Conservation (phyloP, 257 asterid genomes). For the Thymus mandschuricus region DNA sequence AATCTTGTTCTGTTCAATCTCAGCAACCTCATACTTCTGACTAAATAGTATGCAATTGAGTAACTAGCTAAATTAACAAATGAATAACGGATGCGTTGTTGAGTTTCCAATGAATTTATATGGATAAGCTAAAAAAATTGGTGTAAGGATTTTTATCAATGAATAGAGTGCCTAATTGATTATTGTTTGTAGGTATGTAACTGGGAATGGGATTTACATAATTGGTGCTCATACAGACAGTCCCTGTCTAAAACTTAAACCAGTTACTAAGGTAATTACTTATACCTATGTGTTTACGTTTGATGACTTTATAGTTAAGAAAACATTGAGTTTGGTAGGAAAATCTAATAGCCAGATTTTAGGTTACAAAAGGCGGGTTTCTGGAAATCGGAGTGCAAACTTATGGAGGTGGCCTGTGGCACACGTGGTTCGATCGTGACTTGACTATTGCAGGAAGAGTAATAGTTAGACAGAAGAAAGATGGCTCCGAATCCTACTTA, state of each 20-base stretch:
- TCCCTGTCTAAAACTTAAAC: constrained; percentile 87
- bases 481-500: constrained; percentile 59
- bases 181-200: constrained; percentile 58
- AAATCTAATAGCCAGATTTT: constrained; percentile 15
- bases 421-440: constrained; percentile 99
- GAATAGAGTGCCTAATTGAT: constrained; percentile 25
- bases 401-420: constrained; percentile 98
- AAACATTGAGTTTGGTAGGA: neutral
- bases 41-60: neutral
- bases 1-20: neutral
- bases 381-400: constrained; percentile 94
- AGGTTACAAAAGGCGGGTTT: constrained; percentile 91
- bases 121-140: neutral
- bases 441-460: constrained; percentile 90
- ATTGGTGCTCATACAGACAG: constrained; percentile 98
- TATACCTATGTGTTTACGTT: neutral
- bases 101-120: neutral
- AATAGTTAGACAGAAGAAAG: constrained; percentile 60
- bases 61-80: neutral
- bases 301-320: neutral
- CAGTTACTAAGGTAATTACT: constrained; percentile 70
- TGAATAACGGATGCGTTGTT: neutral
- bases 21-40: neutral
- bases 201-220: constrained; percentile 85
- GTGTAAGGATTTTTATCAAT: neutral